Evolutionary conservation across 1,284 basidiomycete genomes (phyloP).

Genomic region (Acaromyces ingoldii): DNA sequence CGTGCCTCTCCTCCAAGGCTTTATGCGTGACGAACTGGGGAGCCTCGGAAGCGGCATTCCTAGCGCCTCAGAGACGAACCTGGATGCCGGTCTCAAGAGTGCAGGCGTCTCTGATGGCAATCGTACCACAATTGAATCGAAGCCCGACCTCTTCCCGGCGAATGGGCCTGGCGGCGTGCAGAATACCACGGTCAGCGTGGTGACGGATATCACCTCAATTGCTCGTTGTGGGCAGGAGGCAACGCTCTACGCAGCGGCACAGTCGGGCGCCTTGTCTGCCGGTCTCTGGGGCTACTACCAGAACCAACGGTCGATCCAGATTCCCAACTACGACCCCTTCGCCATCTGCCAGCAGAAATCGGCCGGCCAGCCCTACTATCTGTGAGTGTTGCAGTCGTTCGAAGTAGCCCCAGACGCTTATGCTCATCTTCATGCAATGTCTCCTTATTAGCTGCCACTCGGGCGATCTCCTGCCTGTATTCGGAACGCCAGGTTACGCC

Average conservation of each 20-base stretch:
- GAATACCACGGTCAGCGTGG: conserved; percentile 13
- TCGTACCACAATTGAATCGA: conserved; percentile 17
- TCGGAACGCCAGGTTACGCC: conserved; percentile 8
- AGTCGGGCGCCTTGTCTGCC: conserved; percentile 6
- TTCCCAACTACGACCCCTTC: conserved; percentile 14
- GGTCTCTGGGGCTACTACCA: conserved; percentile 12
- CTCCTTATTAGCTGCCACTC: conserved; percentile 14
- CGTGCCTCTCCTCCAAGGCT: conserved; percentile 22
- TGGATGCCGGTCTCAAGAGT: conserved; percentile 19
- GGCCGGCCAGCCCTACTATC: neutral
- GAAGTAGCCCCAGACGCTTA: no score
- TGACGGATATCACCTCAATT: conserved; percentile 10
- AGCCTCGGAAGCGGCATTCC: conserved; percentile 30
- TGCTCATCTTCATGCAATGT: no score
- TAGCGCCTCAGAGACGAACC: conserved; percentile 15
- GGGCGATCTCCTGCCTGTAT: conserved; percentile 15
- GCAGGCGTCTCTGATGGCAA: conserved; percentile 22
- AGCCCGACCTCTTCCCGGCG: conserved; percentile 19
- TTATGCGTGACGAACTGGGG: conserved; percentile 31
- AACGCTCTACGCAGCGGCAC: conserved; percentile 2
- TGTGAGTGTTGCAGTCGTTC: no score
- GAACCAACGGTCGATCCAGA: conserved; percentile 10
- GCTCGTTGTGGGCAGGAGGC: conserved; percentile 12
- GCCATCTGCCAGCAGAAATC: neutral
- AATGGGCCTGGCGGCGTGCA: conserved; percentile 13